phyloP scores from a whole-genome alignment of 495 filamentous ascomycete genomes.

The Echria macrotheca region DNA sequence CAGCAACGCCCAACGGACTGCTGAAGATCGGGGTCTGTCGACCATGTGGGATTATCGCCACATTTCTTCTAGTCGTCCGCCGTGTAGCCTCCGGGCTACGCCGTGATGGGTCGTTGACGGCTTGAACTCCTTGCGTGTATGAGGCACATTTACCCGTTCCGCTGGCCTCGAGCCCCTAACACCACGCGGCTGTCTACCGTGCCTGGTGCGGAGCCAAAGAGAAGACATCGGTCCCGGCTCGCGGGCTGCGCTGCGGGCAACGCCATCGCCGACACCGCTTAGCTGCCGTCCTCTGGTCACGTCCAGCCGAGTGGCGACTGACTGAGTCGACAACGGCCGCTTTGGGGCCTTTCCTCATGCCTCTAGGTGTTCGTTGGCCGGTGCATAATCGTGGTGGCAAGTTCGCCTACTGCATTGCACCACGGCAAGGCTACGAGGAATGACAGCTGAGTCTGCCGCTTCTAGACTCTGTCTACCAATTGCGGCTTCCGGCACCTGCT shows the following conservation, averaged over 20 bases:
- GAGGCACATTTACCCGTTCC: constrained; percentile 10
- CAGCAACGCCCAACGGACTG: constrained; percentile 3
- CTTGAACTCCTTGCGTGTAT: constrained; percentile 6
- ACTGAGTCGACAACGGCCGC: no score
- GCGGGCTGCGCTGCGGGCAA: no score
- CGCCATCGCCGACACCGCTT: no score
- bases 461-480: constrained; percentile 17
- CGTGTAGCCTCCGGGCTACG: neutral
- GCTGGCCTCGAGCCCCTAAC: neutral
- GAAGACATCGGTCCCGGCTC: no score
- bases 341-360: no score
- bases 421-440: constrained; percentile 19
- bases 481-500: constrained; percentile 5
- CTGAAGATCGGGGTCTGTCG: constrained; percentile 15
- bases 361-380: neutral
- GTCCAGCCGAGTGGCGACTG: neutral
- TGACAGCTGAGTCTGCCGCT: constrained; percentile 7
- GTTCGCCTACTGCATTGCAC: no score
- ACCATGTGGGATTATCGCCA: neutral
- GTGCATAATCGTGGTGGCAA: constrained; percentile 8
- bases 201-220: no score
- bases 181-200: neutral
- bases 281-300: neutral
- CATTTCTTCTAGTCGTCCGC: neutral
- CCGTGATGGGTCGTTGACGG: neutral